These are phyloP conservation scores for Aspergillus ibericus DNA, from an alignment of 2,329 filamentous ascomycete genomes.

Conservation along the genomic window DNA sequence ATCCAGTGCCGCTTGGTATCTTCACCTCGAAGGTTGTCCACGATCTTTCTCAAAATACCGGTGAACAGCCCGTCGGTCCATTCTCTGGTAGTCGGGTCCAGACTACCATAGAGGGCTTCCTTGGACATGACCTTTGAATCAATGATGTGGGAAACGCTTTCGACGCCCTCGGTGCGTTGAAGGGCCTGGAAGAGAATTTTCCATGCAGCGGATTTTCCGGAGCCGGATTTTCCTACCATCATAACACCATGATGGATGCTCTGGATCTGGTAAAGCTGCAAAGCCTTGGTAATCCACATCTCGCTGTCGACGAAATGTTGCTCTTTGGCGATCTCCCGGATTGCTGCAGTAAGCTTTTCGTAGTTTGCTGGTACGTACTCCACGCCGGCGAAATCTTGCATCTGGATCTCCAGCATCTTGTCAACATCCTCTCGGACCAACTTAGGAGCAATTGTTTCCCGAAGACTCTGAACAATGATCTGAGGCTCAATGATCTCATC, in stretches of 20 bases:
- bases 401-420: conserved; percentile 80
- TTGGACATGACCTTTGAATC: conserved; percentile 99
- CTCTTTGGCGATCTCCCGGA: conserved; percentile 78
- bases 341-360: conserved; percentile 73
- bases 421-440: conserved; percentile 90
- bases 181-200: conserved; percentile 86
- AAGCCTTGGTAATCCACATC: conserved; percentile 93
- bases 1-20: conserved; percentile 98
- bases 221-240: conserved; percentile 99
- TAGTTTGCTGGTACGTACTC: conserved; percentile 89
- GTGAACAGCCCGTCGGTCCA: conserved; percentile 99
- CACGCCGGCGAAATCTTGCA: conserved; percentile 85
- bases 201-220: conserved; percentile 96
- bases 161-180: conserved; percentile 84
- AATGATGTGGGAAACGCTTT: conserved; percentile 95
- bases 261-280: conserved; percentile 98
- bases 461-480: conserved; percentile 97
- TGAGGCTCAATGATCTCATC: conserved; percentile 85
- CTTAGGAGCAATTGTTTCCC: conserved; percentile 97
- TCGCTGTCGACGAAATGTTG: conserved; percentile 88
- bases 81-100: conserved; percentile 95
- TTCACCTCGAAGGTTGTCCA: conserved; percentile 96
- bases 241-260: conserved; percentile 98
- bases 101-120: conserved; percentile 90
- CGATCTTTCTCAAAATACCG: conserved; percentile 95